These are phyloP conservation scores for Emergomyces orientalis DNA, from an alignment of 2,329 filamentous ascomycete genomes.

Conservation along the genomic window DNA sequence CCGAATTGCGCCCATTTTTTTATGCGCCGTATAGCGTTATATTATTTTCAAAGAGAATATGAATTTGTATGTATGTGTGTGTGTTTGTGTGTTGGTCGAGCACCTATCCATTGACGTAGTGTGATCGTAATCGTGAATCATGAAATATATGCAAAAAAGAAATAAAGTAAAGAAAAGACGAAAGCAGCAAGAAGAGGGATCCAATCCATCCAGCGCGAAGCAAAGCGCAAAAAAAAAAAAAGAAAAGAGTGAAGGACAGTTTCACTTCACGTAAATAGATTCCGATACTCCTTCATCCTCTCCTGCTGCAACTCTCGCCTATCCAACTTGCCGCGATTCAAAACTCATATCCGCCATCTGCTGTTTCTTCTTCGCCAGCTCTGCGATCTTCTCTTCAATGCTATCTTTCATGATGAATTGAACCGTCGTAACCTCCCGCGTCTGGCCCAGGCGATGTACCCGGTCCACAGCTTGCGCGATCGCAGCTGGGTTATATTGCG, in stretches of 20 bases:
- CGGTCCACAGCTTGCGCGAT: constrained; percentile 93
- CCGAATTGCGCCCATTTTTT: background rate
- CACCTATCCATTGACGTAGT: no score
- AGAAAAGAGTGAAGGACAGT: background rate
- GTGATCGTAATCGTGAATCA: no score
- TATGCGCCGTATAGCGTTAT: background rate
- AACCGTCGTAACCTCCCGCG: constrained; percentile 72
- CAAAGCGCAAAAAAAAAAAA: background rate
- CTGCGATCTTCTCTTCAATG: constrained; percentile 89
- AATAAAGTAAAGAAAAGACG: no score
- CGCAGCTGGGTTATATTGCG: constrained; percentile 91
- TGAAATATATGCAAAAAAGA: no score
- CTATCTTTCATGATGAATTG: constrained; percentile 83
- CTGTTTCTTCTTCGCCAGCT: constrained; percentile 86
- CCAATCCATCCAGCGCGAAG: background rate
- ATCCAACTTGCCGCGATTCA: constrained; percentile 56
- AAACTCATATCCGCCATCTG: constrained; percentile 74
- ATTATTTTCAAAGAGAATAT: background rate
- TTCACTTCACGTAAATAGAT: constrained; percentile 42
- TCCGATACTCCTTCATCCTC: constrained; percentile 52
- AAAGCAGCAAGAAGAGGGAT: no score
- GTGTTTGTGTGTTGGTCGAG: no score
- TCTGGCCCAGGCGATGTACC: constrained; percentile 85
- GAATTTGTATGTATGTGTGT: background rate
- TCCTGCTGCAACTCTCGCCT: constrained; percentile 56